A percentile compares a stretch with the other conserved stretches of the same genome.
Conservation (phyloP, 129 eudicot genomes). For the Flaveria bidentis region DNA sequence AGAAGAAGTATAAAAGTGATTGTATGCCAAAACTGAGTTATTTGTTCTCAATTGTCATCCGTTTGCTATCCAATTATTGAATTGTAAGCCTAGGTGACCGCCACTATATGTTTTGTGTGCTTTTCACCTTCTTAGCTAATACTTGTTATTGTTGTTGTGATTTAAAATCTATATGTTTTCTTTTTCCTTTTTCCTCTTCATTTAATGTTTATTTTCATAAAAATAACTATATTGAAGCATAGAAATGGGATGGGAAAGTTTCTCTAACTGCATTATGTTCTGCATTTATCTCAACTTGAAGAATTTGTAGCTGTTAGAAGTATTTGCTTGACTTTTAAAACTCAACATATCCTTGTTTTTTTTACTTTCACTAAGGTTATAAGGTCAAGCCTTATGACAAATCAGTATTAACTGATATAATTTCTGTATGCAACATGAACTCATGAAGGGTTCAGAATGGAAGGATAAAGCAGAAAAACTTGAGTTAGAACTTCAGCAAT, state of each 20-base stretch:
- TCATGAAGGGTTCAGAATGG: constrained; percentile 83
- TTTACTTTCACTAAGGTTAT: too few species aligned
- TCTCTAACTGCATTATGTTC: neutral
- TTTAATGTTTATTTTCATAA: neutral
- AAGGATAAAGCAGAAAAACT: constrained; percentile 90
- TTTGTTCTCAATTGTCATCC: neutral
- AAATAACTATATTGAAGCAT: too few species aligned
- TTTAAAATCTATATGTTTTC: neutral
- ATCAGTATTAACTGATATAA: constrained; percentile 24
- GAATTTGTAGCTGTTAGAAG: neutral
- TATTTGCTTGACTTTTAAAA: neutral
- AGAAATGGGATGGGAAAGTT: neutral
- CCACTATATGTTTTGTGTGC: neutral
- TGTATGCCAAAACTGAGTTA: constrained; percentile 1
- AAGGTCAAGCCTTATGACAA: neutral
- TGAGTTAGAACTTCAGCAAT: constrained; percentile 89
- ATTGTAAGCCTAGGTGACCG: neutral
- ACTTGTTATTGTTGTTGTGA: neutral
- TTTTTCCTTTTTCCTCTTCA: neutral
- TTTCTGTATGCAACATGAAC: constrained; percentile 13
- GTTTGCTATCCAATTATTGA: neutral
- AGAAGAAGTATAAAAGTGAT: constrained; percentile 1
- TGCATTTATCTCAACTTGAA: constrained; percentile 1
- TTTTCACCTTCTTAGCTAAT: neutral
- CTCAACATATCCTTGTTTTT: too few species aligned